These are phyloP conservation scores for Oryza meridionalis DNA, from an alignment of 176 grass and related monocot species.

Conservation along the genomic window DNA sequence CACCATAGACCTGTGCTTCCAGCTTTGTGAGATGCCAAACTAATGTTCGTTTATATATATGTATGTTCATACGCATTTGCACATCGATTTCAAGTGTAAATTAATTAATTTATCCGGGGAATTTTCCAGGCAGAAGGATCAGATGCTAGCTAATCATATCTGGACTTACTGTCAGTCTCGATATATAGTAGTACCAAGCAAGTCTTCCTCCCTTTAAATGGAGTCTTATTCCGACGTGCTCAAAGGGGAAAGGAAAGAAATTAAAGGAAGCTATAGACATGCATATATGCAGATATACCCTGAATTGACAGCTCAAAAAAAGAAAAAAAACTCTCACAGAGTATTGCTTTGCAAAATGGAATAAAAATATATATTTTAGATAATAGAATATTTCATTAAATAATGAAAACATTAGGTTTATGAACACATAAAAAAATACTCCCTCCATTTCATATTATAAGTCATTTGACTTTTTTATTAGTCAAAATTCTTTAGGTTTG, in stretches of 20 bases:
- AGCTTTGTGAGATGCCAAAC: background rate
- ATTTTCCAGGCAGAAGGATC: constrained; percentile 9
- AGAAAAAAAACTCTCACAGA: background rate
- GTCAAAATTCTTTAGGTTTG: too few species aligned
- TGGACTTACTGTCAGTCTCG: background rate
- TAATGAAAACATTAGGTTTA: too few species aligned
- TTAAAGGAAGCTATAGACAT: background rate
- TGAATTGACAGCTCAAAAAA: constrained; percentile 12
- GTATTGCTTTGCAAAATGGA: background rate
- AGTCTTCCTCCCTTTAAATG: background rate
- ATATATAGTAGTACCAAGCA: background rate
- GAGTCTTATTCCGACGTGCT: background rate
- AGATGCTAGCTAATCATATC: constrained; percentile 17
- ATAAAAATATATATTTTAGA: background rate
- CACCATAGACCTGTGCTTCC: background rate
- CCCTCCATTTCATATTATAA: too few species aligned
- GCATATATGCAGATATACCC: background rate
- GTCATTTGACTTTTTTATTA: too few species aligned
- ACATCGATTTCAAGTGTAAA: background rate
- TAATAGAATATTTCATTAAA: too few species aligned
- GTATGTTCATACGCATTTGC: background rate
- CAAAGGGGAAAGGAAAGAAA: background rate
- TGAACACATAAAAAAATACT: too few species aligned
- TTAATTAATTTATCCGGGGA: background rate
- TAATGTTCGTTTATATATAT: background rate